Evolutionary conservation across 495 filamentous ascomycete genomes (phyloP), one percentile per base, ranked within the genome.

Genomic region (Penicillium parvum): DNA sequence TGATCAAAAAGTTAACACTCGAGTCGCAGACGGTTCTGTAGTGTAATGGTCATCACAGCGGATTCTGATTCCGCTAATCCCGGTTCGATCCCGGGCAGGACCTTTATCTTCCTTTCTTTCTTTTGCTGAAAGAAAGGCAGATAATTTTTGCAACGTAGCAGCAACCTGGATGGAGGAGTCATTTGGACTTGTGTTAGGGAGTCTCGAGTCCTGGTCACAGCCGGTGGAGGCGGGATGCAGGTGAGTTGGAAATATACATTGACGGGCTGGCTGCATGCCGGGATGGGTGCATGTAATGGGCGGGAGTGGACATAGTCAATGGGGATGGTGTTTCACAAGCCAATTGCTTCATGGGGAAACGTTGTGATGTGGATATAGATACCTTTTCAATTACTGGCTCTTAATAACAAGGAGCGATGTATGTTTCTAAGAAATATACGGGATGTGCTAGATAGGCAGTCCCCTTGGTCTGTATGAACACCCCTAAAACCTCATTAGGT

Each of bases 1-100:
- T 3, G 16, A 15, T 7, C 4, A 5, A 5, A 15, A 6, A 0
- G 1, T 5, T 3, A 5, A 16, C n/a, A 40, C 35, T 12, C 34
- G 34, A 20, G 19, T 34, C 12, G 11, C 43, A 10, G n/a, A n/a
- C 19, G 23, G 25, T 22, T 22, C 12, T 21, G 4, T 37, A 30
- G 28, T 30, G 28, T 30, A 30, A 30, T 30, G 28, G 28, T 45
- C 27, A 65, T 50, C 54, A 64, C 62, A 43, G 32, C 32, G 44
- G 62, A 64, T 65, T 65, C 62, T 64, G 60, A 65, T 65, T 64
- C 62, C 46, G 32, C 43, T 43, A 52, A 61, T 61, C 61, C 58
- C 55, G 60, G 57, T 64, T 64, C 60, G 60, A 60, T 63, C 57
- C 57, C 61, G 58, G 61, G 60, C 52, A 63, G 39, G 61, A 65